Evolutionary conservation across 108 stramenopile genomes (phyloP), one percentile per base, ranked within the genome.

Genomic region (Schizochytrium sp.): DNA sequence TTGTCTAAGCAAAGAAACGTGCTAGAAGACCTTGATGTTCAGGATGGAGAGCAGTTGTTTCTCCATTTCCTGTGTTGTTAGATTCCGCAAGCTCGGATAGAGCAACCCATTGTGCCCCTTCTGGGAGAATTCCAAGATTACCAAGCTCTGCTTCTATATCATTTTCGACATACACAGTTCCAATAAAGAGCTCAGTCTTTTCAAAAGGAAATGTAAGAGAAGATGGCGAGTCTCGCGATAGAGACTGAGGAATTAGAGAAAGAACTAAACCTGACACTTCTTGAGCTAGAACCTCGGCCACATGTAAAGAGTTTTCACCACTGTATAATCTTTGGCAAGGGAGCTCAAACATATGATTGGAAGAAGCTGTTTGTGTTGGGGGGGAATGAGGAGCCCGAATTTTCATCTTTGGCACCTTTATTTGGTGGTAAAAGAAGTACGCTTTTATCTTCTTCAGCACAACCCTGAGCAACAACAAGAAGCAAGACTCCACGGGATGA

Each of bases 231-330:
- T 10, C 17, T 17, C 57, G 13, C 57, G 12, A 44, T 44, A 69
- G 44, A 38, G 64, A 38, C 19, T 69, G 64, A 38, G 64, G 42
- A 7, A 44, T 69, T 44, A 69, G 15, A 44, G 64, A 69, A 15
- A 69, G 44, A 44, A 44, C 64, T 44, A 69, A 44, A 8, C 64
- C 64, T 7, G 64, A 69, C 42, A 69, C 42, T 44, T 69, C 64
- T 15, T 69, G 64, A 8, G 64, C 64, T 7, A 69, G 28, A 12
- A 69, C 64, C 44, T 69, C 64, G 7, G 64, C 64, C 44, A 44
- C 64, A 69, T 69, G 64, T 44, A 69, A 44, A 38, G 64, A 44
- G 44, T 69, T 69, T 69, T 69, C 64, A 38, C 64, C 64, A 7
- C 42, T 69, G 28, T 69, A 44, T 8, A 69, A 44, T 8, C 64